These are phyloP conservation scores for Leucaena leucocephala DNA, from an alignment of 306 rosid species.

Conservation along the genomic window DNA sequence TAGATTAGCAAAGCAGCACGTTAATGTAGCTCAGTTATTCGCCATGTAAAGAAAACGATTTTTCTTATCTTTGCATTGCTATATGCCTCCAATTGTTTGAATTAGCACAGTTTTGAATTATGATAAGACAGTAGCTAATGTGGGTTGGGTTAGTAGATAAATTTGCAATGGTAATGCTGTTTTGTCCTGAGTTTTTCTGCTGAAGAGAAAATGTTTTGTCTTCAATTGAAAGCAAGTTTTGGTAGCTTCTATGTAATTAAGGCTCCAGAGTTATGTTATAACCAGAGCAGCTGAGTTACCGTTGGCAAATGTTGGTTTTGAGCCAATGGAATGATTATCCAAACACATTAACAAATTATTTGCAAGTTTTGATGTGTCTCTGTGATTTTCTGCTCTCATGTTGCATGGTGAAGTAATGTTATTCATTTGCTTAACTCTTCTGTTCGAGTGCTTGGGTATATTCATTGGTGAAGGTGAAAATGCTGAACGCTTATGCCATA, in stretches of 20 bases:
- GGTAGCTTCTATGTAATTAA: background rate
- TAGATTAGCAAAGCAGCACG: constrained; percentile 94
- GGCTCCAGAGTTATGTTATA: background rate
- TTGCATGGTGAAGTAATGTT: constrained; percentile 32
- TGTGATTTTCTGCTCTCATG: constrained; percentile 30
- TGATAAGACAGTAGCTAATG: constrained; percentile 4
- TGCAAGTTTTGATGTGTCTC: constrained; percentile 16
- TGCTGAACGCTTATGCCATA: background rate
- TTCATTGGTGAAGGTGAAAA: constrained; percentile 22
- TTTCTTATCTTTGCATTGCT: constrained; percentile 40
- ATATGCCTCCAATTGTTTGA: constrained; percentile 32
- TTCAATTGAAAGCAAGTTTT: constrained; percentile 11
- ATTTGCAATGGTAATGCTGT: background rate
- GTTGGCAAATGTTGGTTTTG: background rate
- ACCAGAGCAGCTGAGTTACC: background rate
- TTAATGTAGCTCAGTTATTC: constrained; percentile 90
- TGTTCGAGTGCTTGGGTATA: constrained; percentile 24
- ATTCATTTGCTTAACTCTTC: constrained; percentile 25
- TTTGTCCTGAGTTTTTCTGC: background rate
- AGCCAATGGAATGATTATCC: constrained; percentile 18
- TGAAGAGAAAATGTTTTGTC: background rate
- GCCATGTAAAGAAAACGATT: constrained; percentile 65
- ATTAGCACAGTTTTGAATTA: constrained; percentile 8
- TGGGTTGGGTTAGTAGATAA: too few relatives aligned
- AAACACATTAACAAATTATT: constrained; percentile 20